Evolutionary conservation across 2,329 filamentous ascomycete species (phyloP).

Genomic region (Colletotrichum acutatum): DNA sequence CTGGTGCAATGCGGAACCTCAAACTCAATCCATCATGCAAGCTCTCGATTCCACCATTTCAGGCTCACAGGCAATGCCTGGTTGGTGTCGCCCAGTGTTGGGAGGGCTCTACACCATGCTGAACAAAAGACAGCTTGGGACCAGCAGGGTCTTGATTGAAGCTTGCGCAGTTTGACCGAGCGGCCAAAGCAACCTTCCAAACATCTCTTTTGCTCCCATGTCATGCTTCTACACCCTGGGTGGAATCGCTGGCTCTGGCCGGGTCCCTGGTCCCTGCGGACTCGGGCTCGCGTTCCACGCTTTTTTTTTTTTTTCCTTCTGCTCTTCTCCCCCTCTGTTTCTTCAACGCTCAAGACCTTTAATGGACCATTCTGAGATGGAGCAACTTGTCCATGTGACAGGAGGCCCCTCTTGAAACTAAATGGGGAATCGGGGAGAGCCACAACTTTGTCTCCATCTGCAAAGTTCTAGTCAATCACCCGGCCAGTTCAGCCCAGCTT

Average conservation of each 20-base stretch:
- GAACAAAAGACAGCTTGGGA: not conserved
- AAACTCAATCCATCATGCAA: slow-evolving; percentile 1
- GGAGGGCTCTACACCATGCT: not conserved
- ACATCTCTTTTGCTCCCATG: not conserved
- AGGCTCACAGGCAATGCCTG: not conserved
- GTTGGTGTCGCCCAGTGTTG: not conserved
- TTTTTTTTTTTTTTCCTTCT: not conserved
- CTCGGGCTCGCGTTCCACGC: slow-evolving; percentile 18
- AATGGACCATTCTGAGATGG: not conserved
- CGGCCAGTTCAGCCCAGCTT: slow-evolving; percentile 24
- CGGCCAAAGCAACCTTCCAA: slow-evolving; percentile 21
- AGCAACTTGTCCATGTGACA: slow-evolving; percentile 5
- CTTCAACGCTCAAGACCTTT: slow-evolving; percentile 7
- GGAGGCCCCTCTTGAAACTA: slow-evolving; percentile 5
- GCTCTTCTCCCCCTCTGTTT: not conserved
- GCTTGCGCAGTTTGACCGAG: slow-evolving; percentile 11
- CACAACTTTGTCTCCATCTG: slow-evolving; percentile 16
- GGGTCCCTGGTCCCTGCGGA: slow-evolving; percentile 7
- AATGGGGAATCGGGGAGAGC: not conserved
- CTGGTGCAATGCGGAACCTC: not conserved
- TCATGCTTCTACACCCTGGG: slow-evolving; percentile 10
- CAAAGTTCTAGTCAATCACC: slow-evolving; percentile 12
- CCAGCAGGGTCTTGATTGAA: not conserved
- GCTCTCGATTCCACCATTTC: not conserved
- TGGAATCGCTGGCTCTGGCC: slow-evolving; percentile 23